Evolutionary conservation across 495 filamentous ascomycete species (phyloP).

Genomic region (Chaetomium cochliodes): DNA sequence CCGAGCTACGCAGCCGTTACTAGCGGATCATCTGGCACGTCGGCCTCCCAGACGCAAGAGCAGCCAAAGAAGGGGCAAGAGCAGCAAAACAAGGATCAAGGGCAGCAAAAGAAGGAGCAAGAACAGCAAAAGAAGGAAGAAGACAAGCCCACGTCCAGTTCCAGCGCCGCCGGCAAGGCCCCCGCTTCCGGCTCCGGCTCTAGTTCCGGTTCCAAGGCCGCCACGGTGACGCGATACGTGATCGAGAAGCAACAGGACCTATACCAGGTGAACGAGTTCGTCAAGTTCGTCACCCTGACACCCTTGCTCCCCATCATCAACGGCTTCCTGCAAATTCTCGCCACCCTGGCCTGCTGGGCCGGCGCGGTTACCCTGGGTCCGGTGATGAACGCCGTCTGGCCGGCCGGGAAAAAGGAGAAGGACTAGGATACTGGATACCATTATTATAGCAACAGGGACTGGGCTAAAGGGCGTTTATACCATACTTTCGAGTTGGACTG

Average conservation of each 20-base stretch:
- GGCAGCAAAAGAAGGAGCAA: too few species aligned
- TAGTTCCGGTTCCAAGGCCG: too few species aligned
- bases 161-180: neutral
- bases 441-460: neutral
- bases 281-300: slow-evolving; percentile 62
- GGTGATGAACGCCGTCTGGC: slow-evolving; percentile 16
- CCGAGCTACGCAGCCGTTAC: slow-evolving; percentile 32
- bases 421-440: too few species aligned
- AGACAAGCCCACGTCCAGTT: neutral
- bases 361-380: slow-evolving; percentile 42
- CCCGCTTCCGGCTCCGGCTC: too few species aligned
- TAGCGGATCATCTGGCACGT: slow-evolving; percentile 5
- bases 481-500: neutral
- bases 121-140: too few species aligned
- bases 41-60: neutral
- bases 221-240: slow-evolving; percentile 53
- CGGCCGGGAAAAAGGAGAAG: neutral
- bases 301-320: slow-evolving; percentile 50
- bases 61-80: neutral
- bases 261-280: slow-evolving; percentile 76
- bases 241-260: slow-evolving; percentile 76
- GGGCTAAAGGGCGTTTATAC: neutral
- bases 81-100: too few species aligned
- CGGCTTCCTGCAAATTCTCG: slow-evolving; percentile 49
- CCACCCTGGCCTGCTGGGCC: slow-evolving; percentile 61